Evolutionary conservation across 371 early-diverging fungal genomes (phyloP).

Genomic region (Mortierella sp.): DNA sequence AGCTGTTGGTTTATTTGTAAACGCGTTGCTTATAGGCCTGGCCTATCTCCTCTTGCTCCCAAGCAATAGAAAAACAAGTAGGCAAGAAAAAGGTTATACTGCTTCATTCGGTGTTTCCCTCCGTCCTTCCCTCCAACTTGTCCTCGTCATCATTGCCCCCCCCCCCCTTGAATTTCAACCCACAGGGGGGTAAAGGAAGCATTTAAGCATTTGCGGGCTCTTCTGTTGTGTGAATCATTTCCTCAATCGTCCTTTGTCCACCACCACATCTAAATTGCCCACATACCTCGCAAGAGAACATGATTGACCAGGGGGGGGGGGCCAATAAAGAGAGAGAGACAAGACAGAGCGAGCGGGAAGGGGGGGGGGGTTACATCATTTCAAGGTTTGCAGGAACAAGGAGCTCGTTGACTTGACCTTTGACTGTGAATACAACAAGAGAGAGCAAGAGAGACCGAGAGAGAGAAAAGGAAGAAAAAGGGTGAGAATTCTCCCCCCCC

Average conservation of each 20-base stretch:
- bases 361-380: background rate
- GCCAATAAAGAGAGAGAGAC: background rate
- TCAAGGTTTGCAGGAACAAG: slow-evolving; percentile 10
- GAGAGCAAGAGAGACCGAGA: background rate
- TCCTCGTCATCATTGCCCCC: too few species aligned
- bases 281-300: background rate
- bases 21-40: too few species aligned
- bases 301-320: background rate
- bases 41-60: too few species aligned
- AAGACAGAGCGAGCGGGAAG: too few species aligned
- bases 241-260: background rate
- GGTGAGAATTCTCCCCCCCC: background rate
- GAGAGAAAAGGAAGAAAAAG: background rate
- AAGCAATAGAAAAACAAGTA: too few species aligned
- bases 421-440: background rate
- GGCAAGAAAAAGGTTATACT: too few species aligned
- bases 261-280: background rate
- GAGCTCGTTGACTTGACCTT: background rate
- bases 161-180: too few species aligned
- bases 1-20: too few species aligned
- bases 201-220: too few species aligned
- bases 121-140: too few species aligned
- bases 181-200: too few species aligned
- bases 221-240: background rate
- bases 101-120: too few species aligned